Base-by-base conservation (phyloP, 2,329 filamentous ascomycete species). In the Fusarium nisikadoi region DNA sequence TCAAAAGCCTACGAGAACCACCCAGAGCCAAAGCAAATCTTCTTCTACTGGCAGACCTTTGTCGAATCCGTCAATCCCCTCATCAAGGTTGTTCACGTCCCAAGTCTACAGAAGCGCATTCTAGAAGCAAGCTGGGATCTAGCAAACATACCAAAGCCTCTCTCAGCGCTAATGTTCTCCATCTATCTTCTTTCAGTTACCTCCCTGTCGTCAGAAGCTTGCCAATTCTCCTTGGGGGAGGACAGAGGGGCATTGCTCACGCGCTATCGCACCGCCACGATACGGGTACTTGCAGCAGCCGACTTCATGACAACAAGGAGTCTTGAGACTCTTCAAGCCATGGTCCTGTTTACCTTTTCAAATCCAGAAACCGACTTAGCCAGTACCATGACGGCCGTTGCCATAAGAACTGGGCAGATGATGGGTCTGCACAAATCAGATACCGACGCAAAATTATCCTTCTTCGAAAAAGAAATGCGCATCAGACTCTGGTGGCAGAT, bases 21-120 rank as follows among this genome's bases (percentile, higher is more conserved):
- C 12, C 80, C 80, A 1, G 77, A 81, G 4, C 77, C 80, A 10
- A 75, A 73, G 6, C 71, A 75, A 0, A 78, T 80, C 10, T 78
- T 76, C 29, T 74, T 70, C 8, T 60, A 79, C 11, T 81, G 80
- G 80, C 78, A 82, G n/a, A 63, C 65, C 0, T 81, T 80, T 38
- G 73, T 80, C 19, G 80, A 81, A 39, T 70, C 62, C 0, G 77
- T 80, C 35, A 79, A 82, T 17, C 80, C 79, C 0, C 62, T 82
- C 0, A 67, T 72, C 17, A 81, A 80, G 60, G 74, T 81, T 5
- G 38, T 80, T 0, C 80, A 81, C 39, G 73, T 79, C 3, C 80
- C 80, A 13, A 80, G 75, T 7, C 64, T 80, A 2, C 78, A 81
- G 17, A 76, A 79, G 20, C 74, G 76, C 17, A 71, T 81, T 6